Base-by-base conservation (phyloP, 306 rosid species). In the Spatholobus suberectus region DNA sequence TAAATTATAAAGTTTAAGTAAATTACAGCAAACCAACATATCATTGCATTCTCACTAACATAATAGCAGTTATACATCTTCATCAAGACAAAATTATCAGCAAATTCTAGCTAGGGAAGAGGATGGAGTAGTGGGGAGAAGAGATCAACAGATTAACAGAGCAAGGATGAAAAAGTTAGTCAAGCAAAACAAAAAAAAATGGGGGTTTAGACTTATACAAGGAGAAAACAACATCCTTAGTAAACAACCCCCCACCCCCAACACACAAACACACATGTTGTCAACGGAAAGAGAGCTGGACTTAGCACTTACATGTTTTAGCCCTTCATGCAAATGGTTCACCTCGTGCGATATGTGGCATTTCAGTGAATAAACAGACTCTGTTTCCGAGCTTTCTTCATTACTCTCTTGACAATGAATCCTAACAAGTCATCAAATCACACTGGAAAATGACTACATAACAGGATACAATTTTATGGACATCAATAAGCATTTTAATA, bases 311-410 rank as follows among this genome's bases (percentile, higher is more conserved):
- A 96, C 99, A 86, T 96, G 98, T 84, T 96, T 94, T 79, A 96
- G 83, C 75, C 99, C 99, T 91, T 96, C 99, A 68, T 89, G 94
- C 89, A 96, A 87, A 90, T 96, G 99, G 91, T 96, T 96, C 89
- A 96, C 99, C 77, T 96, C 99, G 0, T 96, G 99, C 0, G 98
- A 96, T 88, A 96, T 96, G 90, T 96, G 98, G 88, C 99, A 96
- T 85, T 96, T 96, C 71, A 96, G 98, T 44, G 99, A 89, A 90
- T 91, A 91, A 82, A 94, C 98, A 26, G 98, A 90, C 84, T 96
- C 99, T 82, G 94, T 65, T 93, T 96, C 99, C 41, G 97, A 89
- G 91, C 97, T 96, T 85, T 96, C 99, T 90, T 96, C 99, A 72
- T 88, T 93, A 89, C 98, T 94, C 89, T 96, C 99, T 86, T 88